These are phyloP conservation scores for Aspergillus costaricaensis DNA, from an alignment of 2,329 filamentous ascomycete species.

Conservation along the genomic window DNA sequence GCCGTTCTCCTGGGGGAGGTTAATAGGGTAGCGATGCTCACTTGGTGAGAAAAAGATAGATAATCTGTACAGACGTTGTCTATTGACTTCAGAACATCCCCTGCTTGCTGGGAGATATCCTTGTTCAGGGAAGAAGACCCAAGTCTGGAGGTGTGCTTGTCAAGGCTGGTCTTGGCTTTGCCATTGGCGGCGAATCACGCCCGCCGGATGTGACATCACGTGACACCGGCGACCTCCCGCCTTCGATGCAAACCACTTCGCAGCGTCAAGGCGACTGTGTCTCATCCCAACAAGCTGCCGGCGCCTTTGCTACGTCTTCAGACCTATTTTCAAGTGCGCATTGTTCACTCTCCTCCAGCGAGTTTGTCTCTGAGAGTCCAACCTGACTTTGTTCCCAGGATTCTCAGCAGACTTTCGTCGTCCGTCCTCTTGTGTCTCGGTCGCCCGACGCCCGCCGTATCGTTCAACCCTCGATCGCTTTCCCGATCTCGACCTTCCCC, in stretches of 20 bases:
- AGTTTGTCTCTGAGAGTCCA: slow-evolving; percentile 10
- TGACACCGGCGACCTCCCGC: slow-evolving; percentile 38
- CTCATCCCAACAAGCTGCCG: slow-evolving; percentile 30
- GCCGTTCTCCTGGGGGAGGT: background rate
- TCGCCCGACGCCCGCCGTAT: slow-evolving; percentile 27
- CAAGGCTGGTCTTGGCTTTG: slow-evolving; percentile 25
- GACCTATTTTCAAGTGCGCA: slow-evolving; percentile 12
- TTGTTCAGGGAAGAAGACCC: slow-evolving; percentile 1
- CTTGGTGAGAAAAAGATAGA: background rate
- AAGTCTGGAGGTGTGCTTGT: background rate
- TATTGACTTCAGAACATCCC: background rate
- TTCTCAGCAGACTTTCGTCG: slow-evolving; percentile 18
- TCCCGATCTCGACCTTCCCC: slow-evolving; percentile 9
- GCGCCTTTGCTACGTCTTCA: slow-evolving; percentile 23
- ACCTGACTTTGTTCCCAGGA: slow-evolving; percentile 20
- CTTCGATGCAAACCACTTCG: slow-evolving; percentile 44
- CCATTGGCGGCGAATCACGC: slow-evolving; percentile 29
- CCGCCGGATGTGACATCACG: slow-evolving; percentile 28
- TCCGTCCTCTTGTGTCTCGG: slow-evolving; percentile 29
- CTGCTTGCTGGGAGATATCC: background rate
- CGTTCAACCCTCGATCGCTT: slow-evolving; percentile 24
- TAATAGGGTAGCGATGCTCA: background rate
- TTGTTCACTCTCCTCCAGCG: slow-evolving; percentile 10
- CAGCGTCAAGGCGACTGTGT: slow-evolving; percentile 27
- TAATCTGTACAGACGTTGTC: background rate